Conservation (phyloP, 306 rosid species). For the Morella rubra region DNA sequence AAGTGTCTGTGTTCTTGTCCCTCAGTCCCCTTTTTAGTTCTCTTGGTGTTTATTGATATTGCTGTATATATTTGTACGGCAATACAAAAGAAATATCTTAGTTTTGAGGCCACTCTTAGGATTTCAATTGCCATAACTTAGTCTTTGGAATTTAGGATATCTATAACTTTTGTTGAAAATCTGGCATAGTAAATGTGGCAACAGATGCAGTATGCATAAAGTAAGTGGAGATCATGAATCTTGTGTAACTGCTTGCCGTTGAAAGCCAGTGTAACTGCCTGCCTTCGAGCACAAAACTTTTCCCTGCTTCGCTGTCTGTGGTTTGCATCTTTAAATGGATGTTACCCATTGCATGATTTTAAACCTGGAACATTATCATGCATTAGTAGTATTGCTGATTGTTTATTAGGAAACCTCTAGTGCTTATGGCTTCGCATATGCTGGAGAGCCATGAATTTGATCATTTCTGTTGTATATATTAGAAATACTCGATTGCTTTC, state of each 20-base stretch:
- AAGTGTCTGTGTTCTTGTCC: neutral
- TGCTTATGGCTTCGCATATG: neutral
- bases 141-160: conserved; percentile 4
- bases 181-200: conserved; percentile 9
- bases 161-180: neutral
- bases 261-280: neutral
- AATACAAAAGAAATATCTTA: no score
- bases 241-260: neutral
- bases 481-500: conserved; percentile 7
- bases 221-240: neutral
- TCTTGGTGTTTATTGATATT: neutral
- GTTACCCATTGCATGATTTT: neutral
- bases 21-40: neutral
- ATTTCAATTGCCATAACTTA: no score
- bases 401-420: neutral
- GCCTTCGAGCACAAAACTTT: neutral
- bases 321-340: neutral
- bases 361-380: neutral
- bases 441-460: neutral
- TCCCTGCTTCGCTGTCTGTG: neutral
- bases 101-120: neutral
- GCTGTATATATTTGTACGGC: no score
- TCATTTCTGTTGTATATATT: neutral
- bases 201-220: neutral
- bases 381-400: neutral